Evolutionary conservation across 2,329 filamentous ascomycete genomes (phyloP).

Genomic region (Penicillium sp.): DNA sequence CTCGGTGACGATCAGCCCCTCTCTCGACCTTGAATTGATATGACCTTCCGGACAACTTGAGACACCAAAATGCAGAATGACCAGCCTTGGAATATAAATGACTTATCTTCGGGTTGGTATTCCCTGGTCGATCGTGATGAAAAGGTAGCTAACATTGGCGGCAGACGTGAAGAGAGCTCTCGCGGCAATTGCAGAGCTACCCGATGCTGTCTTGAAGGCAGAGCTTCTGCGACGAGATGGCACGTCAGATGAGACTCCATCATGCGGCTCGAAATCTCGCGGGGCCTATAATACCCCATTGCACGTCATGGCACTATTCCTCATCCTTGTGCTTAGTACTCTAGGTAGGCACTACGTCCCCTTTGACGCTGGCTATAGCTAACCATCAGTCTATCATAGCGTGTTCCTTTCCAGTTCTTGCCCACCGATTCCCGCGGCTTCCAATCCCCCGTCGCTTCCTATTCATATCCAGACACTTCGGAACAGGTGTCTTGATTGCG

Average conservation of each 20-base stretch:
- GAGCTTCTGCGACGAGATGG: constrained; percentile 33
- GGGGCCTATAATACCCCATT: constrained; percentile 63
- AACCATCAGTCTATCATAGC: constrained; percentile 38
- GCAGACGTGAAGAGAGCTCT: constrained; percentile 24
- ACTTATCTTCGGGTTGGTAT: constrained; percentile 15
- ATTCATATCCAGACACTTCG: constrained; percentile 62
- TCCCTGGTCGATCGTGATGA: neutral
- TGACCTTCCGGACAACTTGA: constrained; percentile 10
- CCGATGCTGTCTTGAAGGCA: constrained; percentile 34
- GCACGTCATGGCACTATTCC: constrained; percentile 67
- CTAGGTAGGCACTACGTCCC: constrained; percentile 34
- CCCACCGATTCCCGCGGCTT: constrained; percentile 60
- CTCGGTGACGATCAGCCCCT: too few species aligned
- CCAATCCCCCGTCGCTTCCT: constrained; percentile 61
- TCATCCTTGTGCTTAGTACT: constrained; percentile 61
- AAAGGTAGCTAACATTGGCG: neutral
- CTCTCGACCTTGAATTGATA: constrained; percentile 10
- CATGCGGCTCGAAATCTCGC: constrained; percentile 38
- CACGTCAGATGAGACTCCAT: constrained; percentile 24
- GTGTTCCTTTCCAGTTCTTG: constrained; percentile 63
- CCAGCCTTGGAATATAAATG: constrained; percentile 13
- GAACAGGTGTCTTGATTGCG: constrained; percentile 58
- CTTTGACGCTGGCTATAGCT: constrained; percentile 1
- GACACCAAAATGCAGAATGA: constrained; percentile 24
- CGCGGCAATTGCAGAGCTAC: constrained; percentile 31